Percentiles rank a stretch among this genome's conserved stretches.
phyloP scores from a whole-genome alignment of 805 yeast genomes.

The Lachancea dasiensis region DNA sequence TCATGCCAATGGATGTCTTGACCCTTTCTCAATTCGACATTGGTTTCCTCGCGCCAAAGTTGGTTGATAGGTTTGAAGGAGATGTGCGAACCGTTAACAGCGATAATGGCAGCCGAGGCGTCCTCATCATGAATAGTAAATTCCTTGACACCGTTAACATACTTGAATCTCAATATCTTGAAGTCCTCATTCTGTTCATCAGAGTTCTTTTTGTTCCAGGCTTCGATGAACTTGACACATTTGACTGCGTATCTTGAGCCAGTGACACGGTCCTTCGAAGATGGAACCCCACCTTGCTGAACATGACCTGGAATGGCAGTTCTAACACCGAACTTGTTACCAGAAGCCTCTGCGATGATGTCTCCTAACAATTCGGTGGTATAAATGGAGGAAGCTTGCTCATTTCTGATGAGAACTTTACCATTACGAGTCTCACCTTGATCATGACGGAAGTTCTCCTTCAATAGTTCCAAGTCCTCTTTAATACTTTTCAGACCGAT shows the following conservation, averaged over 20 bases:
- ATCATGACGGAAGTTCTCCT: constrained; percentile 63
- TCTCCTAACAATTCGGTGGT: constrained; percentile 78
- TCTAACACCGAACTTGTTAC: constrained; percentile 77
- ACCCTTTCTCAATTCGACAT: constrained; percentile 60
- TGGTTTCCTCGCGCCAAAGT: constrained; percentile 57
- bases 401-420: constrained; percentile 76
- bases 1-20: constrained; percentile 62
- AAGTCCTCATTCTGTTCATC: constrained; percentile 34
- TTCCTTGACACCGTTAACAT: constrained; percentile 43
- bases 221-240: constrained; percentile 84
- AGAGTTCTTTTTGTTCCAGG: constrained; percentile 39
- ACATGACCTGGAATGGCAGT: constrained; percentile 98
- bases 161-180: constrained; percentile 47
- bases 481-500: constrained; percentile 62
- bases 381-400: constrained; percentile 75
- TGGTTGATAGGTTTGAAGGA: constrained; percentile 50
- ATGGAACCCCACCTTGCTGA: constrained; percentile 95
- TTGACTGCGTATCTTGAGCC: constrained; percentile 87
- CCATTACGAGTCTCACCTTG: constrained; percentile 80
- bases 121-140: constrained; percentile 39
- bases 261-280: constrained; percentile 87
- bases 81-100: constrained; percentile 62
- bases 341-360: constrained; percentile 73
- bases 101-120: constrained; percentile 54
- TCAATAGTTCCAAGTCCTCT: constrained; percentile 67